A percentile compares a stretch with the other conserved stretches of the same genome.
These are phyloP conservation scores for Trichoderma sp. DNA, from an alignment of 2,329 filamentous ascomycete species.

Conservation along the genomic window DNA sequence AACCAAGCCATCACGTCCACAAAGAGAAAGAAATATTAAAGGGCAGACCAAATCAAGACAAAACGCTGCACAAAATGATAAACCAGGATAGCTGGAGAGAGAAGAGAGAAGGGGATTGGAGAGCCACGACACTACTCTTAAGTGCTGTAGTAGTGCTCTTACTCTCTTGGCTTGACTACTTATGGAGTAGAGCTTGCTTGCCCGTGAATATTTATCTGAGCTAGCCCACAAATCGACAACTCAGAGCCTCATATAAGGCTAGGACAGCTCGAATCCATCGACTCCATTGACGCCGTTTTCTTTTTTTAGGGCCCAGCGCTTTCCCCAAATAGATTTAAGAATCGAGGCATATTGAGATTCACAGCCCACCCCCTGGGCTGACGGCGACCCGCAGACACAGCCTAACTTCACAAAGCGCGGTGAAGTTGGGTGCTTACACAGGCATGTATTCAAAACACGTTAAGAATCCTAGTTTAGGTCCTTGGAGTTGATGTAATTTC, in stretches of 20 bases:
- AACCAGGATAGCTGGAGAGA: not conserved
- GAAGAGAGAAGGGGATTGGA: not conserved
- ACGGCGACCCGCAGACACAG: conserved; percentile 5
- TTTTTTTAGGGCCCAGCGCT: not conserved
- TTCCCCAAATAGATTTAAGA: not conserved
- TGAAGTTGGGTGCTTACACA: not conserved
- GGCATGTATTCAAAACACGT: not conserved
- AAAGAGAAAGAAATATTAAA: not conserved
- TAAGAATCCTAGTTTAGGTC: not conserved
- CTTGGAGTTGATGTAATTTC: not conserved
- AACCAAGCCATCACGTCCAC: not conserved
- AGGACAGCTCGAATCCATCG: not conserved
- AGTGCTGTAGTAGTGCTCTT: not conserved
- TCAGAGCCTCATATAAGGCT: not conserved
- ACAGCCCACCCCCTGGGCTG: conserved; percentile 8
- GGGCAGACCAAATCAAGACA: not conserved
- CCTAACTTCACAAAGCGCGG: conserved; percentile 5
- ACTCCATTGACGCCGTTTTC: not conserved
- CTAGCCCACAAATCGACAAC: not conserved
- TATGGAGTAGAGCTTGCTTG: not conserved
- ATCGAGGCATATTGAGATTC: not conserved
- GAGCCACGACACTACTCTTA: not conserved
- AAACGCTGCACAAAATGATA: not conserved
- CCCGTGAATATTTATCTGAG: not conserved
- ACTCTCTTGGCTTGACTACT: not conserved